A percentile compares a stretch with the other conserved stretches of the same genome.
Conservation (phyloP, 2,329 filamentous ascomycete genomes). For the Pseudopithomyces maydicus region DNA sequence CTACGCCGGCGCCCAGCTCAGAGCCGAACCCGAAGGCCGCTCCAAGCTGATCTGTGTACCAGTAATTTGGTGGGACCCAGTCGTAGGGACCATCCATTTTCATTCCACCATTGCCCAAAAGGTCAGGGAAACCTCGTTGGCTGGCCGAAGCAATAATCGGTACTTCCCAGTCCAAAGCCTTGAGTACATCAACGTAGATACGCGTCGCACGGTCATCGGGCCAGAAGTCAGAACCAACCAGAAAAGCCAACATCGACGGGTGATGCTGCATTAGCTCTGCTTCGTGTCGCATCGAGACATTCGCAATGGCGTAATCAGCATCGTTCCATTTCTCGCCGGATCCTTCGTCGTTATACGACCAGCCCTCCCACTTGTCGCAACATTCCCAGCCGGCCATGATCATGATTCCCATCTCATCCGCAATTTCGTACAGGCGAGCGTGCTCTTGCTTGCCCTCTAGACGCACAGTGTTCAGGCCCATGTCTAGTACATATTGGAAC, state of each 20-base stretch:
- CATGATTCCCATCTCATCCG: constrained; percentile 66
- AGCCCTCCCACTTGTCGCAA: constrained; percentile 71
- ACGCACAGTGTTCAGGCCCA: constrained; percentile 67
- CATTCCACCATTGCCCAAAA: constrained; percentile 63
- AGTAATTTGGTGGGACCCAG: constrained; percentile 69
- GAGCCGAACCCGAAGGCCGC: constrained; percentile 68
- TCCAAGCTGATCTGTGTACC: constrained; percentile 60
- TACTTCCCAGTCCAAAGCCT: constrained; percentile 58
- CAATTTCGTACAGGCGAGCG: constrained; percentile 63
- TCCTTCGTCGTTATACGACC: constrained; percentile 64
- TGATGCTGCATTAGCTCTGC: constrained; percentile 64
- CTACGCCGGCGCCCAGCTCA: constrained; percentile 66
- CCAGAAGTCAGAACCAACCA: constrained; percentile 69
- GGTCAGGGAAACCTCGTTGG: constrained; percentile 58
- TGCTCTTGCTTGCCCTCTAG: constrained; percentile 70
- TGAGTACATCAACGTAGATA: constrained; percentile 59
- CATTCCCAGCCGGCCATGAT: constrained; percentile 69
- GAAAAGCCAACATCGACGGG: constrained; percentile 62
- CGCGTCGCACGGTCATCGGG: constrained; percentile 61
- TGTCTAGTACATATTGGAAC: constrained; percentile 61
- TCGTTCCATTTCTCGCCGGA: constrained; percentile 55
- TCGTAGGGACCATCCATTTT: constrained; percentile 72
- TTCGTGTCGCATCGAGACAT: constrained; percentile 63
- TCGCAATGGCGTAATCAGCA: constrained; percentile 61
- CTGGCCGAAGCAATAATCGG: constrained; percentile 64